Conservation (phyloP, 768 basidiomycete species). For the Leccinum imitatum region DNA sequence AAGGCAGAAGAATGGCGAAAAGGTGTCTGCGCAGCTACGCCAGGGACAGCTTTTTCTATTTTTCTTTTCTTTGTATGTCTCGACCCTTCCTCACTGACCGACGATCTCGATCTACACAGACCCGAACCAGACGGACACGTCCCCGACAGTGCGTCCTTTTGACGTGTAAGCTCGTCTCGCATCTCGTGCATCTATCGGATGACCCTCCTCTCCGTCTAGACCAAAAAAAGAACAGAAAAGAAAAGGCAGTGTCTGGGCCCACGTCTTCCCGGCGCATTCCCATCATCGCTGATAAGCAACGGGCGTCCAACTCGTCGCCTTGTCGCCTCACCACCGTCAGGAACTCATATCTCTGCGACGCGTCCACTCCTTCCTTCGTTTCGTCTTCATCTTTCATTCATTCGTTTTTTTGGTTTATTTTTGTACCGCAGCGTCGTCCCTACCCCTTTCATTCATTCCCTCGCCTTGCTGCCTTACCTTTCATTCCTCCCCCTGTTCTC, state of each 20-base stretch:
- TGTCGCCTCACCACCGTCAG: conserved; percentile 1
- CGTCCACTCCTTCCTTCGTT: not conserved
- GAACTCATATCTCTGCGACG: conserved; percentile 3
- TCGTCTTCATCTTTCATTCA: not conserved
- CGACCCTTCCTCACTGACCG: not conserved
- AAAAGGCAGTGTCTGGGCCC: conserved; percentile 10
- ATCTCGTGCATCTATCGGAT: conserved; percentile 1
- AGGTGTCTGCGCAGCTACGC: conserved; percentile 8
- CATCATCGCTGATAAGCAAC: conserved; percentile 11
- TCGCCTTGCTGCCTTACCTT: not conserved
- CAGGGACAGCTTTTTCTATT: conserved; percentile 1
- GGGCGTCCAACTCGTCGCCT: not conserved
- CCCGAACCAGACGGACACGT: conserved; percentile 2
- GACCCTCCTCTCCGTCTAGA: not conserved
- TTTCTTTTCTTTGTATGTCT: not conserved
- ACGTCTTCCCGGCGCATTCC: conserved; percentile 3
- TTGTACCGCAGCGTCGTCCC: not conserved
- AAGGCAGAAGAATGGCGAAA: not conserved
- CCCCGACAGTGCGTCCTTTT: not conserved
- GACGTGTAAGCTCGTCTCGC: not conserved
- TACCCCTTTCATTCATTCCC: not conserved
- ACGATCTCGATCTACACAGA: conserved; percentile 9
- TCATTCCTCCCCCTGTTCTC: not conserved
- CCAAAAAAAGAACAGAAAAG: not conserved
- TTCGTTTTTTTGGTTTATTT: conserved; percentile 6